These are phyloP conservation scores for Verticillium tricorpus DNA, from an alignment of 2,329 filamentous ascomycete species.

Conservation along the genomic window DNA sequence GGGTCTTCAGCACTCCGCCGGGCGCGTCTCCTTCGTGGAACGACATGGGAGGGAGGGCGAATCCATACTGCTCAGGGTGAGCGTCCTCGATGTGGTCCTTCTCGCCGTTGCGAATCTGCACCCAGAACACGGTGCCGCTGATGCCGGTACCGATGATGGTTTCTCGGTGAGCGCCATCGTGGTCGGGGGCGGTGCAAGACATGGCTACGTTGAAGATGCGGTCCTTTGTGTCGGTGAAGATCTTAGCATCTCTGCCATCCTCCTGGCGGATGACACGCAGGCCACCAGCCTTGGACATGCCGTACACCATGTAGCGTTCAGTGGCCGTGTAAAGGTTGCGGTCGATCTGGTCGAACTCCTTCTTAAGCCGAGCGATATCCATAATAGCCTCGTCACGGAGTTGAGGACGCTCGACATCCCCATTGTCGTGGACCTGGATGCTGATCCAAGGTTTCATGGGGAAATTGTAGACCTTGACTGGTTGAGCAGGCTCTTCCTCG, in stretches of 20 bases:
- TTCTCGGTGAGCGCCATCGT: conserved; percentile 60
- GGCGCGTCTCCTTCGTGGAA: conserved; percentile 86
- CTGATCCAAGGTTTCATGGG: conserved; percentile 95
- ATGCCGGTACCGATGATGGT: conserved; percentile 88
- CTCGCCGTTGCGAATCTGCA: conserved; percentile 69
- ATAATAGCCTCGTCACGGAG: conserved; percentile 80
- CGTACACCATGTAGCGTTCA: conserved; percentile 88
- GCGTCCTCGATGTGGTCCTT: conserved; percentile 76
- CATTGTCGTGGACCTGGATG: conserved; percentile 65
- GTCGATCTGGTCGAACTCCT: conserved; percentile 96
- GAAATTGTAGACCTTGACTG: conserved; percentile 86
- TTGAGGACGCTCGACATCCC: conserved; percentile 50
- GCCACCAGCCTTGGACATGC: conserved; percentile 87
- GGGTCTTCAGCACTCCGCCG: conserved; percentile 90
- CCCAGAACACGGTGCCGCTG: conserved; percentile 96
- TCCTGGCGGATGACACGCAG: conserved; percentile 92
- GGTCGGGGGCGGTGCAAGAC: conserved; percentile 60
- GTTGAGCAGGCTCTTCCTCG: conserved; percentile 60
- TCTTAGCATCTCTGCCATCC: conserved; percentile 83
- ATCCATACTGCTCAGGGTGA: conserved; percentile 77
- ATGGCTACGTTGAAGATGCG: conserved; percentile 92
- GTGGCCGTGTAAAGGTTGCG: conserved; percentile 88
- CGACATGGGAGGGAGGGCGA: conserved; percentile 82
- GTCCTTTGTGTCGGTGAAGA: conserved; percentile 88
- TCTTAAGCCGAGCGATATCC: conserved; percentile 91